Evolutionary conservation across 345 rosid species (phyloP).

Genomic region (Populus deltoides): DNA sequence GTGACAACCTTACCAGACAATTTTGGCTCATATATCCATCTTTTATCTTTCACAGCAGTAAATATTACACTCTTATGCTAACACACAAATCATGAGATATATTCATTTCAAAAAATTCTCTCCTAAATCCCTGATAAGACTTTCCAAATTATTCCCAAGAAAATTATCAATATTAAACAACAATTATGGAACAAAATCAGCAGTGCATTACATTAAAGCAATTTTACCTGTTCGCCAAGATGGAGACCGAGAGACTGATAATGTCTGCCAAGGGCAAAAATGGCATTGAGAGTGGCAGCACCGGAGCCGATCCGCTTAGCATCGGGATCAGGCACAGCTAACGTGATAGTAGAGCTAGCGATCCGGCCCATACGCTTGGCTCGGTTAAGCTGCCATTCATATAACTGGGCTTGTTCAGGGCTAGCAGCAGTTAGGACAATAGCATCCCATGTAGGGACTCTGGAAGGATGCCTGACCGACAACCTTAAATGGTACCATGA

Average conservation of each 20-base stretch:
- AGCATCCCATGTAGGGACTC: conserved; percentile 98
- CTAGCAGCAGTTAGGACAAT: conserved; percentile 95
- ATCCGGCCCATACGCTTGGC: conserved; percentile 86
- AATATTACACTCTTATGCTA: background rate
- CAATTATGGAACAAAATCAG: too few species aligned
- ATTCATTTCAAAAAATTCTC: background rate
- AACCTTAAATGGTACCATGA: conserved; percentile 91
- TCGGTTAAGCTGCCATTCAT: conserved; percentile 84
- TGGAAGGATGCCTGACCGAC: conserved; percentile 79
- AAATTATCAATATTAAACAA: too few species aligned
- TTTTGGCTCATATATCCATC: background rate
- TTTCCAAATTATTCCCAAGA: too few species aligned
- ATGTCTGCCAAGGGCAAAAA: conserved; percentile 62
- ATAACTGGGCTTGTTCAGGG: conserved; percentile 90
- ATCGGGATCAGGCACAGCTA: conserved; percentile 85
- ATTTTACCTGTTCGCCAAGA: conserved; percentile 33
- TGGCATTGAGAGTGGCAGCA: conserved; percentile 92
- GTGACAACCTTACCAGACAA: too few species aligned
- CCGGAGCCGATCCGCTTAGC: conserved; percentile 96
- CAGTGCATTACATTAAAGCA: too few species aligned
- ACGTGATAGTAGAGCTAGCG: conserved; percentile 69
- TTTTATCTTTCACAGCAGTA: background rate
- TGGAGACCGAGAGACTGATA: conserved; percentile 35
- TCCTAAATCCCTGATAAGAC: background rate
- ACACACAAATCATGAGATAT: background rate